phyloP scores from a whole-genome alignment of 495 filamentous ascomycete genomes.

The Penicillium arizonense region DNA sequence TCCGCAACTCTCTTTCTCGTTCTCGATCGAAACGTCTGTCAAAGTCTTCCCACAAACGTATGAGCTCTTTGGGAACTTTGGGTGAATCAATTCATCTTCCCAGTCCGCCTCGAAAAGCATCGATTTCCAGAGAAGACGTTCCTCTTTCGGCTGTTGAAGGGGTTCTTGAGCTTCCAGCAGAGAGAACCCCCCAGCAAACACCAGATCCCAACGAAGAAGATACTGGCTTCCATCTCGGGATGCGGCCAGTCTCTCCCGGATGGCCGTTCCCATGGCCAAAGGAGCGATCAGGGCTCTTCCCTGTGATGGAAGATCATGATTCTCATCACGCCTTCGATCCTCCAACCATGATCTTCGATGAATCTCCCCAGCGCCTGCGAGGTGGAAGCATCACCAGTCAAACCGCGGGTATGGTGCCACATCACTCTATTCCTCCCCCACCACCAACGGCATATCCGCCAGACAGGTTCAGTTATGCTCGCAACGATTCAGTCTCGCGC shows the following conservation, averaged over 20 bases:
- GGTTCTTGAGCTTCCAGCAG: constrained; percentile 37
- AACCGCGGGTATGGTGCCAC: constrained; percentile 38
- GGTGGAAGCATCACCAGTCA: constrained; percentile 42
- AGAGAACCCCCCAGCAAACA: constrained; percentile 40
- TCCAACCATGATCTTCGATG: constrained; percentile 20
- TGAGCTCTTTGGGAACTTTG: constrained; percentile 33
- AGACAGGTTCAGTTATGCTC: constrained; percentile 36
- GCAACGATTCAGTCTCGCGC: constrained; percentile 39
- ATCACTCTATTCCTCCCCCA: constrained; percentile 46
- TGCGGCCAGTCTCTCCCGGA: constrained; percentile 33
- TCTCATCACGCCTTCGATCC: constrained; percentile 15
- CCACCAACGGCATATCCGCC: constrained; percentile 37
- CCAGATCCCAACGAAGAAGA: constrained; percentile 35
- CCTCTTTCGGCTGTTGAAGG: constrained; percentile 42
- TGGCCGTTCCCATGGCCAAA: constrained; percentile 28
- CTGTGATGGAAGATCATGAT: constrained; percentile 22
- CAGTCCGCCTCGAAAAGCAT: constrained; percentile 10
- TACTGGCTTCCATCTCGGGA: constrained; percentile 24
- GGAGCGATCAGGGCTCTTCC: constrained; percentile 26
- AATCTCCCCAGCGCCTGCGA: constrained; percentile 26
- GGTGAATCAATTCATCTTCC: constrained; percentile 19
- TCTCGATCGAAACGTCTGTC: constrained; percentile 29
- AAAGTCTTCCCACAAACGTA: constrained; percentile 18
- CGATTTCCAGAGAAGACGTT: constrained; percentile 30
- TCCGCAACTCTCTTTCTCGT: constrained; percentile 33